phyloP scores from a whole-genome alignment of 352 stramenopile species.

The Phytophthora constricta region DNA sequence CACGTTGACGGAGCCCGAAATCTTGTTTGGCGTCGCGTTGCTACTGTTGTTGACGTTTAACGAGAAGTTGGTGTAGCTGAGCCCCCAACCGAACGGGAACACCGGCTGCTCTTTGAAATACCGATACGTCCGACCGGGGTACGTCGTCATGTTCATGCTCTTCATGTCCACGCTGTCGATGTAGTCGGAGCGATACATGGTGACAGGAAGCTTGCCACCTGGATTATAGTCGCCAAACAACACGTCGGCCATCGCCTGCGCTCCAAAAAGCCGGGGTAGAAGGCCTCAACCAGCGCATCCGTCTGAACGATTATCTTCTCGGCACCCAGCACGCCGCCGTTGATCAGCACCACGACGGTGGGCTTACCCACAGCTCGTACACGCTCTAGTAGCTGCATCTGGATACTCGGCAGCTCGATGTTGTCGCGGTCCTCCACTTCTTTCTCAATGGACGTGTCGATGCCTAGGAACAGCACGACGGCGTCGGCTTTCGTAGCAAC shows the following conservation, averaged over 20 bases:
- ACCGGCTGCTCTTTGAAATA: conserved; percentile 87
- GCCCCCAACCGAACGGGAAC: conserved; percentile 84
- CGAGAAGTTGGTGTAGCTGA: conserved; percentile 86
- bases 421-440: conserved; percentile 68
- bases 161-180: conserved; percentile 63
- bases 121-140: conserved; percentile 82
- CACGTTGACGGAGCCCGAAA: conserved; percentile 32
- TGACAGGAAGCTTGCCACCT: conserved; percentile 75
- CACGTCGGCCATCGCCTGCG: conserved; percentile 68
- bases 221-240: conserved; percentile 81
- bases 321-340: conserved; percentile 77
- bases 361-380: conserved; percentile 40
- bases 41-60: conserved; percentile 3
- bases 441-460: conserved; percentile 69
- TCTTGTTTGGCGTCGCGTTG: neutral
- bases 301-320: conserved; percentile 63
- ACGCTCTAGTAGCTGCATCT: conserved; percentile 66
- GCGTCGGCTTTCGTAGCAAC: conserved; percentile 40
- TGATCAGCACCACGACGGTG: conserved; percentile 80
- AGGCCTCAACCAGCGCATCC: conserved; percentile 65
- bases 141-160: conserved; percentile 87
- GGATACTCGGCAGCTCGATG: conserved; percentile 60
- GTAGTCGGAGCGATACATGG: conserved; percentile 79
- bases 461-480: conserved; percentile 77
- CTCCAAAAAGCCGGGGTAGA: conserved; percentile 78